A percentile compares a stretch with the other conserved stretches of the same genome.
Conservation (phyloP, 1,284 basidiomycete species). For the Ceratobasidium sp. region DNA sequence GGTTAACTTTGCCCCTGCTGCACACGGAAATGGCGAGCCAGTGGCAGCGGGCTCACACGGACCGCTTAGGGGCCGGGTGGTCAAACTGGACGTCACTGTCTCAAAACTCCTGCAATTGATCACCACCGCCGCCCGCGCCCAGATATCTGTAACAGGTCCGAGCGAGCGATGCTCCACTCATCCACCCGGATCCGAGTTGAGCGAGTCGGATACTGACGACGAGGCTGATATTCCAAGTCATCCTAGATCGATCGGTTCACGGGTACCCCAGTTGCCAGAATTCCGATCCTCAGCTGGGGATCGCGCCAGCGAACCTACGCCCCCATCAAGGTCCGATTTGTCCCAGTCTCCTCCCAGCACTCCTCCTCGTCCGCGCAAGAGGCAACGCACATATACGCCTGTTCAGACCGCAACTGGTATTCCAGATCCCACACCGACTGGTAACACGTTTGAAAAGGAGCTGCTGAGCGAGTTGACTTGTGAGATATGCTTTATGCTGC, state of each 20-base stretch:
- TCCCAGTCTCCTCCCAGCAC: slow-evolving; percentile 14
- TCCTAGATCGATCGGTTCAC: no score
- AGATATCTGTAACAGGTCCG: no score
- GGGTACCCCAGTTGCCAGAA: no score
- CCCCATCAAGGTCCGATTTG: background rate
- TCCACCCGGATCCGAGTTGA: background rate
- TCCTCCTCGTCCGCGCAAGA: slow-evolving; percentile 38
- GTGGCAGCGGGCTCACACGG: slow-evolving; percentile 1
- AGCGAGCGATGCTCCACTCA: background rate
- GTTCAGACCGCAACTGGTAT: slow-evolving; percentile 15
- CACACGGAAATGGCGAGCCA: slow-evolving; percentile 11
- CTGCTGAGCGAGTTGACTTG: slow-evolving; percentile 79
- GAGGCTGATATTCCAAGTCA: slow-evolving; percentile 1
- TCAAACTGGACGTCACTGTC: slow-evolving; percentile 23
- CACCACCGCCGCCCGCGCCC: slow-evolving; percentile 18
- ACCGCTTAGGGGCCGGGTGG: background rate
- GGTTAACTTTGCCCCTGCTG: slow-evolving; percentile 33
- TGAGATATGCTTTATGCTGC: slow-evolving; percentile 86
- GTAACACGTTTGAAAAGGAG: slow-evolving; percentile 67
- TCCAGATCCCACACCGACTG: background rate
- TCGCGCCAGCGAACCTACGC: no score
- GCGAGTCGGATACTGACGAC: slow-evolving; percentile 14
- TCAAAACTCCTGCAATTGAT: slow-evolving; percentile 27
- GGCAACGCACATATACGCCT: slow-evolving; percentile 31
- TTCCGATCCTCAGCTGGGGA: slow-evolving; percentile 17